These are phyloP conservation scores for Mycena rosella DNA, from an alignment of 768 basidiomycete species.

Conservation along the genomic window DNA sequence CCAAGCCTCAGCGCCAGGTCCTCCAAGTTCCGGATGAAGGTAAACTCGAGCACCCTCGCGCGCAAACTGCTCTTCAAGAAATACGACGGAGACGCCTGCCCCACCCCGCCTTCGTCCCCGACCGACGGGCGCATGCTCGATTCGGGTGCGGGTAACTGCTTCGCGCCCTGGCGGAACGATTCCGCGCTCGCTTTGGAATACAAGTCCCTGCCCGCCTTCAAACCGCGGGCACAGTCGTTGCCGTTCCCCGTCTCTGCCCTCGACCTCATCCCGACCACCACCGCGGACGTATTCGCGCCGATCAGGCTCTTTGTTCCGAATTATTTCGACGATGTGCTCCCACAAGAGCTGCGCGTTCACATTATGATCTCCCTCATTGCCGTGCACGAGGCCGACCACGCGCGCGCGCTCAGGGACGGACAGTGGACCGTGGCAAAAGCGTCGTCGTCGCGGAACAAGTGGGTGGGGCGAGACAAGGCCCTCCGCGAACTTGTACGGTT, in stretches of 20 bases:
- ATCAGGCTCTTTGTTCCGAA: constrained; percentile 62
- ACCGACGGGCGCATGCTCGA: constrained; percentile 37
- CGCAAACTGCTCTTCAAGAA: constrained; percentile 68
- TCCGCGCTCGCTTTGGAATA: constrained; percentile 34
- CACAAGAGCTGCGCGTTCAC: constrained; percentile 76
- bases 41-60: constrained; percentile 65
- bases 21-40: constrained; percentile 63
- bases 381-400: constrained; percentile 71
- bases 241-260: constrained; percentile 73
- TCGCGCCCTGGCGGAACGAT: constrained; percentile 60
- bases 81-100: constrained; percentile 36
- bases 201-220: constrained; percentile 39
- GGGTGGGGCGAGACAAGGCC: constrained; percentile 83
- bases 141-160: constrained; percentile 49
- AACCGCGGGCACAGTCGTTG: constrained; percentile 73
- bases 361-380: constrained; percentile 69
- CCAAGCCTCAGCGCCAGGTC: constrained; percentile 61
- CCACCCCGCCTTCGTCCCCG: constrained; percentile 34
- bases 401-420: constrained; percentile 55
- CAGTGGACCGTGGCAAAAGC: constrained; percentile 76
- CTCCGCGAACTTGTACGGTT: constrained; percentile 83
- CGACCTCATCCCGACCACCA: constrained; percentile 67
- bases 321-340: constrained; percentile 78
- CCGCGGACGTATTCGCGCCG: constrained; percentile 65
- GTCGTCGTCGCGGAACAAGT: constrained; percentile 69